These are phyloP conservation scores for Apiospora pterosperma DNA, from an alignment of 2,329 filamentous ascomycete genomes.

Conservation along the genomic window DNA sequence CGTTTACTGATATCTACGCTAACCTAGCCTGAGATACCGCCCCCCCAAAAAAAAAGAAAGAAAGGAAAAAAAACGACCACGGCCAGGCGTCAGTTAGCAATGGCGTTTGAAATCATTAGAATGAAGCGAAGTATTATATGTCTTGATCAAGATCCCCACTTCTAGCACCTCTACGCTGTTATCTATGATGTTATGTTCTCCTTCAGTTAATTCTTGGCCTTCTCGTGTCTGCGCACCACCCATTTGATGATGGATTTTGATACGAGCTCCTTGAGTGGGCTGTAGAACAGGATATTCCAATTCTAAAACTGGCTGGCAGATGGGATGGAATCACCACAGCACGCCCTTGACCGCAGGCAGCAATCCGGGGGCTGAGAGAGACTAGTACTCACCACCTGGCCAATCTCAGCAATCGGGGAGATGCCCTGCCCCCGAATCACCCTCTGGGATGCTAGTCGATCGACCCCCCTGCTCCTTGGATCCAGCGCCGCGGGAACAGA, in stretches of 20 bases:
- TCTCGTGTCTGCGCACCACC: background rate
- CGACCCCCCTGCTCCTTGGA: background rate
- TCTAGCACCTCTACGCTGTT: background rate
- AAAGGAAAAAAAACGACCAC: too few species aligned
- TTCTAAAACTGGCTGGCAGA: background rate
- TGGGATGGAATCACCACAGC: background rate
- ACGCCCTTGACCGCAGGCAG: background rate
- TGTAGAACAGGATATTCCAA: background rate
- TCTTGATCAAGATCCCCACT: background rate
- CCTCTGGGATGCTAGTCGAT: background rate
- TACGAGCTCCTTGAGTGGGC: background rate
- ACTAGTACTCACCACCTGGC: background rate
- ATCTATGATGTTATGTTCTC: background rate
- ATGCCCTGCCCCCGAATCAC: background rate
- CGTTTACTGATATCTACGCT: background rate
- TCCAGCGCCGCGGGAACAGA: background rate
- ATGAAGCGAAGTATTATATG: background rate
- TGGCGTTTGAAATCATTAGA: background rate
- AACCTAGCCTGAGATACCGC: background rate
- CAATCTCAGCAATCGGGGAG: background rate
- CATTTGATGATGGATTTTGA: background rate
- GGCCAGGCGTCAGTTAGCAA: background rate
- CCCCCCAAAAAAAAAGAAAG: background rate
- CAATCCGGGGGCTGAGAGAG: background rate
- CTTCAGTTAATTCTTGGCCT: background rate